Percentiles rank a stretch among this genome's conserved stretches.
These are phyloP conservation scores for Aspergillus novoparasiticus DNA, from an alignment of 2,329 filamentous ascomycete genomes.

Conservation along the genomic window DNA sequence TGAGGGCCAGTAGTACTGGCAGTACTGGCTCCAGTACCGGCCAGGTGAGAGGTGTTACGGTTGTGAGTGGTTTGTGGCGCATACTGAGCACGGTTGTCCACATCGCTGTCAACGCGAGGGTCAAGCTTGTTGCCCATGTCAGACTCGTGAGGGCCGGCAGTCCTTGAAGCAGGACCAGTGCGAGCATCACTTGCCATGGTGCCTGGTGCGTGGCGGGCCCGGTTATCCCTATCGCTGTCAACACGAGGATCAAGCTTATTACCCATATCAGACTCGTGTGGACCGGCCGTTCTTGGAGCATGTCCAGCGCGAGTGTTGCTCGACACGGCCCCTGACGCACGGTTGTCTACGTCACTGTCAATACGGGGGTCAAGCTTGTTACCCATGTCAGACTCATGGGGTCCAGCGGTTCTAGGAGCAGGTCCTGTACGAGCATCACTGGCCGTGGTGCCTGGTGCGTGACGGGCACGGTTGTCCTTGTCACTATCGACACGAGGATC, in stretches of 20 bases:
- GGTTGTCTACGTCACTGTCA: too few relatives aligned
- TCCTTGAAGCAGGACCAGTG: neutral
- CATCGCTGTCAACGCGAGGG: conserved; percentile 26
- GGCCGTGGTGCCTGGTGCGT: conserved; percentile 6
- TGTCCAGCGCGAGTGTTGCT: too few relatives aligned
- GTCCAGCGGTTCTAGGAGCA: conserved; percentile 7
- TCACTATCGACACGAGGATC: conserved; percentile 38
- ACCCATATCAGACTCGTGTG: conserved; percentile 7
- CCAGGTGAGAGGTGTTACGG: neutral
- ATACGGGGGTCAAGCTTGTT: conserved; percentile 34
- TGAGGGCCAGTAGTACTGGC: conserved; percentile 23
- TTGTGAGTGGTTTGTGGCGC: neutral
- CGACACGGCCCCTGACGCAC: too few relatives aligned
- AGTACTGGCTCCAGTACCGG: neutral
- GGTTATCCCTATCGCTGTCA: conserved; percentile 26
- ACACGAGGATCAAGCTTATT: conserved; percentile 34
- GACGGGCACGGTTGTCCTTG: conserved; percentile 23
- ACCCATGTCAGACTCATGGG: conserved; percentile 7
- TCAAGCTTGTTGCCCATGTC: conserved; percentile 42
- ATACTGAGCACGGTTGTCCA: conserved; percentile 25
- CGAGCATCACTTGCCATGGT: neutral
- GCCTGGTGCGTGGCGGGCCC: conserved; percentile 19
- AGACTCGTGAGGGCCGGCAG: conserved; percentile 21
- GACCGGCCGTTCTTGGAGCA: conserved; percentile 6
- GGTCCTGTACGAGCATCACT: conserved; percentile 15